Conservation (phyloP, 169 alveolate species). For the Plasmodium ovale region DNA sequence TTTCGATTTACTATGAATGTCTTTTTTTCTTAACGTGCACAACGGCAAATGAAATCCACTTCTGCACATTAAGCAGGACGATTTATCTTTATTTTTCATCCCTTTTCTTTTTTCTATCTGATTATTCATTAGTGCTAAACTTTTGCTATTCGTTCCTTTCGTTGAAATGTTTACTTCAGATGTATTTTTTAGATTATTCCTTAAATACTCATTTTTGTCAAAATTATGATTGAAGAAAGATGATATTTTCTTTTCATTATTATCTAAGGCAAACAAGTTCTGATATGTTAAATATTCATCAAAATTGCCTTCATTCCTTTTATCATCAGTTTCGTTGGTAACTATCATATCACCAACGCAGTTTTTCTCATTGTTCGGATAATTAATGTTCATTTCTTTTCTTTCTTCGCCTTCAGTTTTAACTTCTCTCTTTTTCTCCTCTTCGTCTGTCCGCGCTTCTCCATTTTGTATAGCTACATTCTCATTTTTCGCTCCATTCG, state of each 20-base stretch:
- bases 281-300: slow-evolving; percentile 66
- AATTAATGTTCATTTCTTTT: not conserved
- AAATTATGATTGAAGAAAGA: slow-evolving; percentile 33
- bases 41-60: not conserved
- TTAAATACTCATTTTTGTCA: slow-evolving; percentile 13
- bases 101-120: slow-evolving; percentile 22
- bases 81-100: slow-evolving; percentile 7
- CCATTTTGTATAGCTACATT: not conserved
- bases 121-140: slow-evolving; percentile 11
- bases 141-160: slow-evolving; percentile 30
- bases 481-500: not conserved
- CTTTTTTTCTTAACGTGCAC: not conserved
- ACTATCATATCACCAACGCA: not conserved
- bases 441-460: not conserved
- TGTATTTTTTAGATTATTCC: not conserved
- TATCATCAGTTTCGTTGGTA: not conserved
- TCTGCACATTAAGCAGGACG: not conserved
- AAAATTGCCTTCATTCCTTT: slow-evolving; percentile 3
- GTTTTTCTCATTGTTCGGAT: slow-evolving; percentile 1
- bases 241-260: slow-evolving; percentile 34
- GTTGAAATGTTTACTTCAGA: slow-evolving; percentile 32
- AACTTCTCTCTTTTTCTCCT: not conserved
- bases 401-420: not conserved
- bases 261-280: slow-evolving; percentile 44
- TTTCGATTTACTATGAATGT: not conserved